Percentiles rank a stretch among this genome's conserved stretches.
phyloP scores from a whole-genome alignment of 495 filamentous ascomycete genomes.

The Evansstolkia leycettana region DNA sequence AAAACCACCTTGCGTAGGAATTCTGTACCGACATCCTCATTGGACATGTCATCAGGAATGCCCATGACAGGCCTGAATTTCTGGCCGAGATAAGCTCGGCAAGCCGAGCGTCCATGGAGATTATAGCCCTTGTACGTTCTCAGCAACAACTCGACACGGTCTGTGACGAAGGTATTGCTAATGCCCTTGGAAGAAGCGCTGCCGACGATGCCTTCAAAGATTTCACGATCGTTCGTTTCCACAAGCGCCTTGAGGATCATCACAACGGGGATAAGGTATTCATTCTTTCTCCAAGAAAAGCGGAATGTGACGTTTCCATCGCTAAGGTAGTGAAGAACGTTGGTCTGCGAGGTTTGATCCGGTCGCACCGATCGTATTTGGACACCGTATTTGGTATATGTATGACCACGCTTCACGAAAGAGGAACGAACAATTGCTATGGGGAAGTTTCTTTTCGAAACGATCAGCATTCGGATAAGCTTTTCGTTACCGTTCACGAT shows the following conservation, averaged over 20 bases:
- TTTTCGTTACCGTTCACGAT: slow-evolving; percentile 64
- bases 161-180: slow-evolving; percentile 84
- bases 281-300: slow-evolving; percentile 96
- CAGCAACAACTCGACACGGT: slow-evolving; percentile 83
- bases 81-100: slow-evolving; percentile 70
- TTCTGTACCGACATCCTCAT: slow-evolving; percentile 80
- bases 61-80: slow-evolving; percentile 81
- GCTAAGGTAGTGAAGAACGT: slow-evolving; percentile 86
- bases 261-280: slow-evolving; percentile 85
- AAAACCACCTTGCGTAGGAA: slow-evolving; percentile 84
- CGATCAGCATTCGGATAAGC: slow-evolving; percentile 81
- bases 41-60: slow-evolving; percentile 63
- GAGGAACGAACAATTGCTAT: slow-evolving; percentile 86
- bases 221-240: slow-evolving; percentile 92
- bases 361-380: slow-evolving; percentile 84
- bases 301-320: slow-evolving; percentile 94
- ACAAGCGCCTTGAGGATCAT: slow-evolving; percentile 93
- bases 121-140: slow-evolving; percentile 86
- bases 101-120: slow-evolving; percentile 64
- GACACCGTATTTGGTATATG: slow-evolving; percentile 81
- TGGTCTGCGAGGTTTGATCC: slow-evolving; percentile 95
- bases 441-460: slow-evolving; percentile 82
- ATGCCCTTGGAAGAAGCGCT: slow-evolving; percentile 57
- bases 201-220: slow-evolving; percentile 82
- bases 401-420: slow-evolving; percentile 69